Conservation (phyloP, 305 asterid species). For the Striga hermonthica region DNA sequence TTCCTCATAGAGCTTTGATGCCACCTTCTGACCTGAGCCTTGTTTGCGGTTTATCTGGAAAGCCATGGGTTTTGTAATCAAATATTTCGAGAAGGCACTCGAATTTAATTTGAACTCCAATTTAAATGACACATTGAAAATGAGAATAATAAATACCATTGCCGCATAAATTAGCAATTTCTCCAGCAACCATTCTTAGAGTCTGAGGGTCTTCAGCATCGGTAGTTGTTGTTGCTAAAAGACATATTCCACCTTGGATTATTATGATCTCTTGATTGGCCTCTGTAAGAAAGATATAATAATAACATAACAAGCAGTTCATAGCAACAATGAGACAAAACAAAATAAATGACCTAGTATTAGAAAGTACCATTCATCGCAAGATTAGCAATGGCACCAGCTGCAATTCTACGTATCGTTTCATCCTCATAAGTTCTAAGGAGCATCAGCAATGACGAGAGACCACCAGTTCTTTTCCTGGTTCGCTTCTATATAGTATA, state of each 20-base stretch:
- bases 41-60: constrained; percentile 81
- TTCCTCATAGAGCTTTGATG: constrained; percentile 86
- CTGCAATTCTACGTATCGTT: constrained; percentile 95
- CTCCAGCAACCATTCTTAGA: constrained; percentile 99
- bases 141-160: constrained; percentile 55
- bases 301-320: no score
- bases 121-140: not conserved
- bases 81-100: not conserved
- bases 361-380: constrained; percentile 85
- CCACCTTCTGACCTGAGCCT: constrained; percentile 97
- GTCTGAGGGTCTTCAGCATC: constrained; percentile 99
- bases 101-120: not conserved
- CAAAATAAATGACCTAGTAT: not conserved
- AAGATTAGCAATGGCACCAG: constrained; percentile 99
- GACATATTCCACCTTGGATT: constrained; percentile 89
- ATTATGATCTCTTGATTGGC: constrained; percentile 90
- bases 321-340: not conserved
- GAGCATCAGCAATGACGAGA: constrained; percentile 86
- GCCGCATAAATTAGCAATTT: constrained; percentile 96
- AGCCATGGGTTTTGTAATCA: constrained; percentile 26
- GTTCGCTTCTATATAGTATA: constrained; percentile 60
- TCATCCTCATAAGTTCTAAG: constrained; percentile 91
- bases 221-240: constrained; percentile 79
- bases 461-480: constrained; percentile 99
- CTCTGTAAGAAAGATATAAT: constrained; percentile 43